Evolutionary conservation across 1,284 basidiomycete species (phyloP).

Genomic region (Veloporphyrellus conicus): DNA sequence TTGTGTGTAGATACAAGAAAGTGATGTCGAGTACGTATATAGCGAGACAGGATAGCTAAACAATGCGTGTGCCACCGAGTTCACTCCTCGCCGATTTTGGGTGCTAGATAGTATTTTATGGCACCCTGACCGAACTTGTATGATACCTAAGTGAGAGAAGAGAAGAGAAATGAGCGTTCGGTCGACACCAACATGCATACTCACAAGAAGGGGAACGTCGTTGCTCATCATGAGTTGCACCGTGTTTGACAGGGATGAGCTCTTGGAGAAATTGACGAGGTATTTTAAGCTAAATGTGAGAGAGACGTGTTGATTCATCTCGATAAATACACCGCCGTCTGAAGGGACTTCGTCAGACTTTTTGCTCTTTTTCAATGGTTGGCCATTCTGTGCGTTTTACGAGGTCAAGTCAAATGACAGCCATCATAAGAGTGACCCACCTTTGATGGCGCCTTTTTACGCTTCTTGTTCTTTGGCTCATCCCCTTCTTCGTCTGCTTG

Average conservation of each 20-base stretch:
- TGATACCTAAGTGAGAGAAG: slow-evolving; percentile 74
- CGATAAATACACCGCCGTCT: slow-evolving; percentile 66
- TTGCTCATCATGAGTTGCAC: slow-evolving; percentile 87
- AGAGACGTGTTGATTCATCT: slow-evolving; percentile 82
- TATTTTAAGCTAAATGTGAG: slow-evolving; percentile 98
- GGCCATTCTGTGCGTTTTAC: slow-evolving; percentile 39
- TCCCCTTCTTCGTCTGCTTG: slow-evolving; percentile 53
- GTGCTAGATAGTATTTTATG: slow-evolving; percentile 84
- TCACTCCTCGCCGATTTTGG: slow-evolving; percentile 82
- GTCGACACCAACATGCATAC: slow-evolving; percentile 12
- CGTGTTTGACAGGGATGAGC: slow-evolving; percentile 67
- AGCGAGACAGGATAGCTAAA: slow-evolving; percentile 10
- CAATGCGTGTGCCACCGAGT: not conserved
- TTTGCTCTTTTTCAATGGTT: slow-evolving; percentile 52
- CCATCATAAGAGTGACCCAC: slow-evolving; percentile 31
- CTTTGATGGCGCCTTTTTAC: slow-evolving; percentile 54
- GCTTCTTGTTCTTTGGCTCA: slow-evolving; percentile 55
- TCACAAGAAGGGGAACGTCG: slow-evolving; percentile 84
- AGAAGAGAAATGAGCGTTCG: not conserved
- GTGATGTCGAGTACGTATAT: slow-evolving; percentile 11
- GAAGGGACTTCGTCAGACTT: slow-evolving; percentile 47
- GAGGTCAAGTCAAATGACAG: not conserved
- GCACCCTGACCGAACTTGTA: slow-evolving; percentile 82
- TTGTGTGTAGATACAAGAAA: slow-evolving; percentile 20
- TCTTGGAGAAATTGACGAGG: slow-evolving; percentile 96